Percentiles rank a stretch among this genome's conserved stretches.
Evolutionary conservation across 2,329 filamentous ascomycete genomes (phyloP).

Genomic region (Cercospora canescens): DNA sequence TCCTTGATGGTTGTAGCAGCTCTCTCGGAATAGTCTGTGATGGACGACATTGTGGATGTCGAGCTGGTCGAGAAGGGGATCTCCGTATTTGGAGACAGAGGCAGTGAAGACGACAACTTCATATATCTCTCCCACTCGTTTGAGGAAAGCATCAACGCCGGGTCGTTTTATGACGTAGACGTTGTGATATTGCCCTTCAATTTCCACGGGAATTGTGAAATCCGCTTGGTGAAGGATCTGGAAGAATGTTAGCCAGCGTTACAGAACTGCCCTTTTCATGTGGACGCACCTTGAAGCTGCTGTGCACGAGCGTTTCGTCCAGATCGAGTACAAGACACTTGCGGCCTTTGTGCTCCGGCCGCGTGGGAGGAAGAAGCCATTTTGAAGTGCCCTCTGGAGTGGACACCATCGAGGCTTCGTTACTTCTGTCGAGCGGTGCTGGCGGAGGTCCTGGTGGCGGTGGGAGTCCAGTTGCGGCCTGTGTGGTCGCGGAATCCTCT

Average conservation of each 20-base stretch:
- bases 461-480: slow-evolving; percentile 43
- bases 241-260: background rate
- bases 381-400: slow-evolving; percentile 56
- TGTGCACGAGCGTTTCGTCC: slow-evolving; percentile 96
- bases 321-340: slow-evolving; percentile 95
- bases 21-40: slow-evolving; percentile 93
- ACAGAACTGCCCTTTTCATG: background rate
- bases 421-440: slow-evolving; percentile 22
- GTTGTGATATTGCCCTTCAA: slow-evolving; percentile 98
- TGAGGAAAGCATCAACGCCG: slow-evolving; percentile 99
- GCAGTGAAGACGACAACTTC: slow-evolving; percentile 99
- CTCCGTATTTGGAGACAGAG: slow-evolving; percentile 98
- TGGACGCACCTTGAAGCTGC: slow-evolving; percentile 85
- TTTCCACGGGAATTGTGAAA: slow-evolving; percentile 98
- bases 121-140: slow-evolving; percentile 93
- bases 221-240: slow-evolving; percentile 97
- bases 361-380: slow-evolving; percentile 78
- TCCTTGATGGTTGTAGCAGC: slow-evolving; percentile 98
- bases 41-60: slow-evolving; percentile 98
- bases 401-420: slow-evolving; percentile 37
- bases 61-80: slow-evolving; percentile 91
- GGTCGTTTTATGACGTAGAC: slow-evolving; percentile 99
- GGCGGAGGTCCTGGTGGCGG: slow-evolving; percentile 55
- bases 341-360: slow-evolving; percentile 76
- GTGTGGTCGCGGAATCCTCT: slow-evolving; percentile 8